Evolutionary conservation across 2,329 filamentous ascomycete species (phyloP), one percentile per base, ranked within the genome.

Genomic region (Hymenoscyphus fructigenus): DNA sequence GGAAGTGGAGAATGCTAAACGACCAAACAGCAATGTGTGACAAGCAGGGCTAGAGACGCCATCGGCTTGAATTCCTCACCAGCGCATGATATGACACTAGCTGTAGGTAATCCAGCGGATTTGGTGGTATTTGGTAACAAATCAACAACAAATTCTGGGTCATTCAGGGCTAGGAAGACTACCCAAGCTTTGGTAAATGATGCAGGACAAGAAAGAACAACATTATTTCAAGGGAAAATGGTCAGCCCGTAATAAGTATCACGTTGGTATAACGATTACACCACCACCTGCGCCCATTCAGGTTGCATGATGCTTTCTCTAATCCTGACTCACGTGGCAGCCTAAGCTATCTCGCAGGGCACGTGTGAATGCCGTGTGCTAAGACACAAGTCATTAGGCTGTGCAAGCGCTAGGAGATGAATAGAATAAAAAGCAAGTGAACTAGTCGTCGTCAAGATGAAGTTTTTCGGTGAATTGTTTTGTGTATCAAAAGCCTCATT

Each of bases 111-210:
- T 59, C 62, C 70, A 60, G 73, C 72, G 50, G 68, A 72, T 29
- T 72, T 75, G 36, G 69, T 75, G n/a, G 63, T 75, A 26, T 73
- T 75, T 61, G 69, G 67, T 15, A 67, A 62, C 55, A 60, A 66
- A 56, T 57, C 62, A 23, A 50, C 32, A 41, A 70, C 55, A 6
- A 53, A 58, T 44, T 23, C 61, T 26, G 58, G 34, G 14, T 61
- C 66, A 61, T 74, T 74, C 55, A 65, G 74, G 59, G 61, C 66
- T 3, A 68, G 70, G 57, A 75, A 66, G 57, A 71, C 71, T 2
- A 68, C 69, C 17, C 71, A 74, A 58, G 70, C 74, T 9, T 12
- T 76, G 9, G 67, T 75, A 15, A 71, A 73, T 65, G 74, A 76
- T 66, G 69, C 74, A 17, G 65, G 69, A 29, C 60, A 66, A 38